phyloP scores from a whole-genome alignment of 2,329 filamentous ascomycete genomes.

The Conoideocrella luteorostrata region DNA sequence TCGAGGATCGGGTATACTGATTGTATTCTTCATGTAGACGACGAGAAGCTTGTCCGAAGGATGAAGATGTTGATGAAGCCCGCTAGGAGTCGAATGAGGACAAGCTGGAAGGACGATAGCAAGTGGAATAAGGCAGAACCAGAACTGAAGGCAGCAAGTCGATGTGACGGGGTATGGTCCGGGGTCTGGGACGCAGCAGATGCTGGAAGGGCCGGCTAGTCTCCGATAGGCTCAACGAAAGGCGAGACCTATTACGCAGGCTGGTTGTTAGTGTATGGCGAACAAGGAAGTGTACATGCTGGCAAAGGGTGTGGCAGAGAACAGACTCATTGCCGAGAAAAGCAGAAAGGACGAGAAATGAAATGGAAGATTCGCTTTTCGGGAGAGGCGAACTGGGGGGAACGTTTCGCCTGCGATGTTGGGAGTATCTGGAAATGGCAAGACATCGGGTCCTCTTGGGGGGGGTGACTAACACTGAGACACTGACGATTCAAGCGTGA shows the following conservation, averaged over 20 bases:
- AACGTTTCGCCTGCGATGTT: too few relatives aligned
- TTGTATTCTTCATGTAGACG: slow-evolving; percentile 35
- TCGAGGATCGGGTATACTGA: slow-evolving; percentile 27
- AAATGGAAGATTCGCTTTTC: not conserved
- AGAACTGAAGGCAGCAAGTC: slow-evolving; percentile 14
- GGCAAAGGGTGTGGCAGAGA: too few relatives aligned
- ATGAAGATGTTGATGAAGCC: slow-evolving; percentile 10
- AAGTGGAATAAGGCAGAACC: slow-evolving; percentile 13
- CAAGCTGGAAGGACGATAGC: slow-evolving; percentile 1
- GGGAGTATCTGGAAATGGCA: too few relatives aligned
- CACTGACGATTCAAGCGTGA: slow-evolving; percentile 1
- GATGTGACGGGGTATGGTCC: slow-evolving; percentile 11
- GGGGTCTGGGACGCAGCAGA: slow-evolving; percentile 13
- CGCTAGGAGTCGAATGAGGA: not conserved
- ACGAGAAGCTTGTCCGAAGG: not conserved
- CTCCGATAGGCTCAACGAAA: slow-evolving; percentile 24
- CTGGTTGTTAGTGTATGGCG: slow-evolving; percentile 11
- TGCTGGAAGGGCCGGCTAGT: slow-evolving; percentile 19
- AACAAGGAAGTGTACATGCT: not conserved
- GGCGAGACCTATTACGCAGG: slow-evolving; percentile 17
- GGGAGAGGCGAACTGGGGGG: too few relatives aligned
- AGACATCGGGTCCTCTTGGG: not conserved
- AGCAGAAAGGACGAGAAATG: not conserved
- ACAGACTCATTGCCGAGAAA: not conserved
- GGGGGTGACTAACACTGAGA: slow-evolving; percentile 12